phyloP scores from a whole-genome alignment of 176 grass and related monocot species.

The Lolium rigidum region DNA sequence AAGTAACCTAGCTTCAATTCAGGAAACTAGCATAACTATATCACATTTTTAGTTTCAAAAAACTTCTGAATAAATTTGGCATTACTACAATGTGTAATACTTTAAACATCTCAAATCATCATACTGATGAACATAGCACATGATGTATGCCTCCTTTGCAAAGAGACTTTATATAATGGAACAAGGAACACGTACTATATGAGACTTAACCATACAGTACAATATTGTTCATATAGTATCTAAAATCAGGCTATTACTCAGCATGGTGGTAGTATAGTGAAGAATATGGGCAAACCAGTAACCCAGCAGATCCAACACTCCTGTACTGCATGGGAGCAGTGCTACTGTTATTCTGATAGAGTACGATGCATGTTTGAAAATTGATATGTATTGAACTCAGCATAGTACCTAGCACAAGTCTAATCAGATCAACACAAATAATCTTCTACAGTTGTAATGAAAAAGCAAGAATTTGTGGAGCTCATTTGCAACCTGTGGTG shows the following conservation, averaged over 20 bases:
- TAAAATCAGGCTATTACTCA: not conserved
- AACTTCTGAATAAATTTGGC: not conserved
- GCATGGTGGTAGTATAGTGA: not conserved
- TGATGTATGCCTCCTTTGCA: not conserved
- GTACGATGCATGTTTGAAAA: not conserved
- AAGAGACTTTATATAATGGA: not conserved
- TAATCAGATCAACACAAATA: not conserved
- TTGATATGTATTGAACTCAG: not conserved
- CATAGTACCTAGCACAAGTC: not conserved
- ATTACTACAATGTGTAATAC: not conserved
- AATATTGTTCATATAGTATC: not conserved
- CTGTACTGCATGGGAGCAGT: not conserved
- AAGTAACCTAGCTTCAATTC: not conserved
- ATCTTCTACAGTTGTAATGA: not conserved
- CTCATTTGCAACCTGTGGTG: not conserved
- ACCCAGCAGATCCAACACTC: not conserved
- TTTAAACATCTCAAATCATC: conserved; percentile 15
- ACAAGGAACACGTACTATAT: not conserved
- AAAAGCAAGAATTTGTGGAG: conserved; percentile 16
- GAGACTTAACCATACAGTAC: not conserved
- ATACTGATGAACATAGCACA: not conserved
- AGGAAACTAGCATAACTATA: not conserved
- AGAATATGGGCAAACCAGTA: conserved; percentile 5
- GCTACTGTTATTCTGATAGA: not conserved
- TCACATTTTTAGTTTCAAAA: not conserved